Conservation (phyloP, 352 stramenopile genomes). For the Thraustotheca clavata region DNA sequence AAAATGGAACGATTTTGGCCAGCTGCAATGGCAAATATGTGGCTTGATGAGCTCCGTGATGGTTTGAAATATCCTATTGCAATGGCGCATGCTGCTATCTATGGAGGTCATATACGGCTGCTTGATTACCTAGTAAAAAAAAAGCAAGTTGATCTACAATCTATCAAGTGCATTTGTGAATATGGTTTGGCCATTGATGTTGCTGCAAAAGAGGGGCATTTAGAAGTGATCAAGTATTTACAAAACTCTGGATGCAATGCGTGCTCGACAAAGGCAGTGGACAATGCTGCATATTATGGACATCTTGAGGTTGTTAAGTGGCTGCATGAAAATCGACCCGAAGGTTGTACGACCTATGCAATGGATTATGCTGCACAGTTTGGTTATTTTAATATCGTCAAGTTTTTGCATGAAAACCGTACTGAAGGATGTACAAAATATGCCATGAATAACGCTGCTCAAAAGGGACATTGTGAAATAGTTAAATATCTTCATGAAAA, state of each 20-base stretch:
- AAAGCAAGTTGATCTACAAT: too few species aligned
- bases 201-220: neutral
- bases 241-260: neutral
- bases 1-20: too few species aligned
- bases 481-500: neutral
- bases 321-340: constrained; percentile 1
- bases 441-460: too few species aligned
- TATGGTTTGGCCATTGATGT: neutral
- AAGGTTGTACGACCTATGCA: neutral
- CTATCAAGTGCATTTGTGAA: too few species aligned
- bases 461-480: too few species aligned
- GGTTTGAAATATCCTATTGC: too few species aligned
- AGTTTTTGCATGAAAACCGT: neutral
- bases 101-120: too few species aligned
- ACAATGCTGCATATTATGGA: neutral
- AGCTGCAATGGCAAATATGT: too few species aligned
- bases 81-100: too few species aligned
- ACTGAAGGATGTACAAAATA: too few species aligned
- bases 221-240: neutral
- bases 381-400: constrained; percentile 2
- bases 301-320: constrained; percentile 8
- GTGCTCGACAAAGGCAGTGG: neutral
- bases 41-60: too few species aligned
- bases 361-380: neutral
- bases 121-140: too few species aligned